Evolutionary conservation across 129 eudicot species (phyloP).

Genomic region (Escallonia rubra): DNA sequence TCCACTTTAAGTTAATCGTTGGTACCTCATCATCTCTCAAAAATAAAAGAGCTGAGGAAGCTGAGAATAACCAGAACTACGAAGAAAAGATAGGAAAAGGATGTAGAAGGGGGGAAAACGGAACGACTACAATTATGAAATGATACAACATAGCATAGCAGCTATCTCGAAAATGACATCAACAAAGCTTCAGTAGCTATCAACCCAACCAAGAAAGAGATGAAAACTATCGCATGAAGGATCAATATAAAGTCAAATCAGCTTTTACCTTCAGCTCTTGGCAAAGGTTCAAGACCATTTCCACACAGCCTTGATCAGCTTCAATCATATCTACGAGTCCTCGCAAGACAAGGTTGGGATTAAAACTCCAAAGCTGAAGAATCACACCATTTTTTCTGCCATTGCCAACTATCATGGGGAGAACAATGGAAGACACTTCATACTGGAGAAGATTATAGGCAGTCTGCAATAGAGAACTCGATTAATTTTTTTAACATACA

Average conservation of each 20-base stretch:
- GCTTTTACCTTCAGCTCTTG: conserved; percentile 76
- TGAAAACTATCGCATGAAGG: too few species aligned
- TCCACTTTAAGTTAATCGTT: too few species aligned
- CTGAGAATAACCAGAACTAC: too few species aligned
- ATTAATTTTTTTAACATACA: not conserved
- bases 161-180: too few species aligned
- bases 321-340: conserved; percentile 52
- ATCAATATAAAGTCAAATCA: not conserved
- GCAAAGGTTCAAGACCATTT: conserved; percentile 63
- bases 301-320: conserved; percentile 44
- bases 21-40: too few species aligned
- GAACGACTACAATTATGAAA: too few species aligned
- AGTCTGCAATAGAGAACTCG: conserved; percentile 46
- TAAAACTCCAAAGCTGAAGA: conserved; percentile 72
- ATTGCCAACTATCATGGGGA: conserved; percentile 51
- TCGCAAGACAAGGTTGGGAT: conserved; percentile 51
- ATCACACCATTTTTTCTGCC: conserved; percentile 36
- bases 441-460: conserved; percentile 77
- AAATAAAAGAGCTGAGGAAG: too few species aligned
- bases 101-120: too few species aligned
- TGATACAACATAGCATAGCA: too few species aligned
- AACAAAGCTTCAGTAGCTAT: too few species aligned
- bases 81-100: too few species aligned
- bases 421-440: conserved; percentile 64
- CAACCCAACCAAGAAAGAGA: too few species aligned